Base-by-base conservation (phyloP, 805 yeast genomes). In the Nakazawaea wyomingensis region DNA sequence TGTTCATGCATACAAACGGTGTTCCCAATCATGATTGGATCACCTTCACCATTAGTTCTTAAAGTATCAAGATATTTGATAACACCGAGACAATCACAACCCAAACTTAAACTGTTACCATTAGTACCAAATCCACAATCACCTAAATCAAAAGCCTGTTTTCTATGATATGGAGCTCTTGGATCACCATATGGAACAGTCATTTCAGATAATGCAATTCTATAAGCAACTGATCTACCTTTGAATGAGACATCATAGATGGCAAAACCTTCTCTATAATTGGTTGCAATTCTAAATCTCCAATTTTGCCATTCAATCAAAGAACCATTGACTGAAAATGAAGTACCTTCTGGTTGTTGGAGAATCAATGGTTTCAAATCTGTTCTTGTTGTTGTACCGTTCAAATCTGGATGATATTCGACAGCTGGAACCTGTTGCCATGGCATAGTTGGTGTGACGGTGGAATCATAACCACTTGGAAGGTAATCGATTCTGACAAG, bases 131-230 rank as follows among this genome's bases (percentile, higher is more conserved):
- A 84, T 19, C 95, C 93, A 68, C 83, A 77, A 64, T 85, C 93
- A 61, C 93, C 93, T 57, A 85, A 72, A 64, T 85, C 93, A 52
- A 85, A 85, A 28, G 93, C 93, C 68, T 83, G 90, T 68, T 85
- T 85, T 73, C 91, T 77, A 66, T 83, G 89, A 68, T 72, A 82
- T 50, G 93, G 93, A 35, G 80, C 80, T 65, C 90, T 74, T 56
- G 90, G 88, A 61, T 85, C 91, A 61, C 87, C 89, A 57, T 85
- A 85, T 27, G 93, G 93, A 49, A 85, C 95, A 30, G 91, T 84
- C 95, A 85, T 85, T 65, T 85, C 95, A 41, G 85, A 77, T 51
- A 84, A 63, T 3, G 89, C 72, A 38, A 83, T 62, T 68, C 93
- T 74, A 72, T 85, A 84, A 57, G 85, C 75, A 34, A 79, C 66